phyloP scores from a whole-genome alignment of 495 filamentous ascomycete genomes.

The Penicillium arizonense region DNA sequence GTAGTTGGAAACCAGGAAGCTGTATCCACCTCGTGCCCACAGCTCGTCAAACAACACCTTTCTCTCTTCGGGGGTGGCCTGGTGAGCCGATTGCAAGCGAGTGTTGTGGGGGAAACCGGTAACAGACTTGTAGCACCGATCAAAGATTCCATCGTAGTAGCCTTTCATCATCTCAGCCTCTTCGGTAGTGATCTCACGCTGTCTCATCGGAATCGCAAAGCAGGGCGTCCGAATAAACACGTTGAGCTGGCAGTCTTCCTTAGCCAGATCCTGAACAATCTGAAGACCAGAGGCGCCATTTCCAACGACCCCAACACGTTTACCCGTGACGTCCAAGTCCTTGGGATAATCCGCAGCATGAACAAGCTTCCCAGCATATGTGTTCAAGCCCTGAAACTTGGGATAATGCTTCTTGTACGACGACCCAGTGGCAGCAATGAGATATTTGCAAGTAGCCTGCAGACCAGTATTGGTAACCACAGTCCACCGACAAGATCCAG shows the following conservation, averaged over 20 bases:
- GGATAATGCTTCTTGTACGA: constrained; percentile 22
- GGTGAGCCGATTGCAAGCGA: constrained; percentile 37
- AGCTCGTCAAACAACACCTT: constrained; percentile 44
- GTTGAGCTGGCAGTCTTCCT: constrained; percentile 31
- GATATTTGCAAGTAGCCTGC: constrained; percentile 25
- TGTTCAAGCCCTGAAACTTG: constrained; percentile 13
- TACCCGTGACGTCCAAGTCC: constrained; percentile 13
- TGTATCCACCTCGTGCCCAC: constrained; percentile 50
- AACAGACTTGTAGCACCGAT: constrained; percentile 31
- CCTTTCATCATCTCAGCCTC: constrained; percentile 44
- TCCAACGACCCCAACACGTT: constrained; percentile 27
- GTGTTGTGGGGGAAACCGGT: constrained; percentile 45
- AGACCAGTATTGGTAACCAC: constrained; percentile 14
- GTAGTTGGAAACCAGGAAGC: constrained; percentile 49
- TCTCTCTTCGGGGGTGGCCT: constrained; percentile 45
- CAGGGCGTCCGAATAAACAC: constrained; percentile 52
- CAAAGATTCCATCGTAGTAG: constrained; percentile 39
- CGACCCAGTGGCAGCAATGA: constrained; percentile 19
- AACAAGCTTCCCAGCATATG: constrained; percentile 11
- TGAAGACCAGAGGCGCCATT: constrained; percentile 25
- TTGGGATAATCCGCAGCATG: constrained; percentile 22
- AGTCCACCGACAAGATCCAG: constrained; percentile 25
- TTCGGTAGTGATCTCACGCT: constrained; percentile 35
- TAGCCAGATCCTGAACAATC: constrained; percentile 29
- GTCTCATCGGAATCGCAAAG: constrained; percentile 41